phyloP scores from a whole-genome alignment of 768 basidiomycete species.

The Leccinum variicolor region DNA sequence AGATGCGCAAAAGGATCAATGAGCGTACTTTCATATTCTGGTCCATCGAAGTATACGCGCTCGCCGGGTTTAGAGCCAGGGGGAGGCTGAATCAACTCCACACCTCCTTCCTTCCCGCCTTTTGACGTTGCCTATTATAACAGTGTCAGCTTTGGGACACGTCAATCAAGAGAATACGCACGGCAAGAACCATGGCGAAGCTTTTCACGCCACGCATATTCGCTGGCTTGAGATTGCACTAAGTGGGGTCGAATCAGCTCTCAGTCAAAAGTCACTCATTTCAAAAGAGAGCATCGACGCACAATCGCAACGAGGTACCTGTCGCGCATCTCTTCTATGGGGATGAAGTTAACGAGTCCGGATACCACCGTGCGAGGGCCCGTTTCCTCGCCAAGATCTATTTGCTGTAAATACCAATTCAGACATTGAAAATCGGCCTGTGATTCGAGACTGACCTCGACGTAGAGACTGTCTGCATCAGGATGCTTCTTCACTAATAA shows the following conservation, averaged over 20 bases:
- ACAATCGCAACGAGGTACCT: constrained; percentile 83
- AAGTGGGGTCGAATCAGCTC: not conserved
- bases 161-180: constrained; percentile 33
- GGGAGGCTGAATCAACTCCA: constrained; percentile 91
- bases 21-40: constrained; percentile 72
- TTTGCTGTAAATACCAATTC: constrained; percentile 56
- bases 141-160: not conserved
- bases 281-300: constrained; percentile 20
- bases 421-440: not conserved
- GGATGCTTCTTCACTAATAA: constrained; percentile 87
- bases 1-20: not conserved
- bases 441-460: constrained; percentile 57
- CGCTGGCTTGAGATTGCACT: constrained; percentile 95
- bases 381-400: constrained; percentile 92
- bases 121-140: constrained; percentile 75
- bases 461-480: constrained; percentile 95
- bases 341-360: constrained; percentile 93
- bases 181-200: constrained; percentile 96
- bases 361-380: constrained; percentile 97
- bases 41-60: constrained; percentile 91
- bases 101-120: constrained; percentile 83
- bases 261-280: not conserved
- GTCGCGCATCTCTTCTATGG: constrained; percentile 89
- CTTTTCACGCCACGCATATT: constrained; percentile 98
- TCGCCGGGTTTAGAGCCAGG: constrained; percentile 86